Evolutionary conservation across 257 asterid genomes (phyloP).

Genomic region (Solanum rostratum): DNA sequence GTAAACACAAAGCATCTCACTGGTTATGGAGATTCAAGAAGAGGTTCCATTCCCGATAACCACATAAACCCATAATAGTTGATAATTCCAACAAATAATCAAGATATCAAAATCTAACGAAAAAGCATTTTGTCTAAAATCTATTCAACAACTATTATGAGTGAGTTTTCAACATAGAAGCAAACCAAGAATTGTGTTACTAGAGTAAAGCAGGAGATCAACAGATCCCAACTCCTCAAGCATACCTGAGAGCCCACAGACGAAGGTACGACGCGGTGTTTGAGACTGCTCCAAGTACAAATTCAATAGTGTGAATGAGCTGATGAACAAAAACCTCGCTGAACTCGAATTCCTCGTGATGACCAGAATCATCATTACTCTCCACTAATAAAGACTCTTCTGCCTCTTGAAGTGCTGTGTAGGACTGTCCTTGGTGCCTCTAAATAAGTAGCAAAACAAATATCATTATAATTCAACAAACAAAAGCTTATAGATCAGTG

Average conservation of each 20-base stretch:
- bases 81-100: neutral
- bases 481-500: neutral
- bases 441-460: constrained; percentile 18
- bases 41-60: neutral
- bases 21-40: neutral
- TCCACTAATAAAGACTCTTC: constrained; percentile 80
- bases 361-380: constrained; percentile 59
- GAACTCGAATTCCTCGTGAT: constrained; percentile 92
- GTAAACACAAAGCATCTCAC: neutral
- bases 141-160: neutral
- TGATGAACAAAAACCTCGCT: constrained; percentile 94
- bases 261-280: constrained; percentile 99
- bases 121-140: neutral
- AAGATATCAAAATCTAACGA: neutral
- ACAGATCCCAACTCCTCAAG: constrained; percentile 1
- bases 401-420: constrained; percentile 55
- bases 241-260: constrained; percentile 98
- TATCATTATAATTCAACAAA: neutral
- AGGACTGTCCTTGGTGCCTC: constrained; percentile 87
- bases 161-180: neutral
- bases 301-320: constrained; percentile 94
- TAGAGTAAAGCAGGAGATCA: neutral
- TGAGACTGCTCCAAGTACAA: constrained; percentile 99
- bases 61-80: neutral
- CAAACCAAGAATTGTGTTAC: neutral